phyloP scores from a whole-genome alignment of 1,284 basidiomycete species.

The Leccinum griseonigrum region DNA sequence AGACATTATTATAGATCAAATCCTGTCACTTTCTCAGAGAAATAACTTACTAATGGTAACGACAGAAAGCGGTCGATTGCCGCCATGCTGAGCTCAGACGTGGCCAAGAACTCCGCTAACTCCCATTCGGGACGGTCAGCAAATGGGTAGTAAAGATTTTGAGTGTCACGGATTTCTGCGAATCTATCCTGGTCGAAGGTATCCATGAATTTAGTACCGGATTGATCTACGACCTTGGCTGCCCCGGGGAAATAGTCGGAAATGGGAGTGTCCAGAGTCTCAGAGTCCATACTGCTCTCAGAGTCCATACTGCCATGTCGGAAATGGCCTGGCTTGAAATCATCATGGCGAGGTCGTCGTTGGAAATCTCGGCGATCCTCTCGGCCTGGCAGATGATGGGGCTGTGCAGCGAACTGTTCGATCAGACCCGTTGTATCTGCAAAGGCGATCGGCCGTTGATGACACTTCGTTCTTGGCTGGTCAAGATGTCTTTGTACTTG shows the following conservation, averaged over 20 bases:
- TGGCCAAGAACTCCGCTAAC: not conserved
- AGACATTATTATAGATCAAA: not conserved
- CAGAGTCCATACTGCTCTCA: too few relatives aligned
- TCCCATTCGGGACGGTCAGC: not conserved
- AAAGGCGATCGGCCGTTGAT: not conserved
- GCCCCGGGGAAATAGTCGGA: not conserved
- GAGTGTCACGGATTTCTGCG: not conserved
- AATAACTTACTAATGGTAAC: not conserved
- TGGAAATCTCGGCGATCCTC: too few relatives aligned
- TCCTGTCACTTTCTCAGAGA: too few relatives aligned
- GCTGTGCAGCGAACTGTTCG: not conserved
- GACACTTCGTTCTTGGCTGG: not conserved
- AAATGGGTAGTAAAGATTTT: not conserved
- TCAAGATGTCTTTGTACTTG: not conserved
- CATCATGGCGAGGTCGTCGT: too few relatives aligned
- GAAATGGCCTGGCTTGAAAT: too few relatives aligned
- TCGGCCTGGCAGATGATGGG: too few relatives aligned
- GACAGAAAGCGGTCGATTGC: not conserved
- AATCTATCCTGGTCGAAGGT: not conserved
- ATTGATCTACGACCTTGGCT: not conserved
- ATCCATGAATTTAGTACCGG: not conserved
- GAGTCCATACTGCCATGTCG: too few relatives aligned
- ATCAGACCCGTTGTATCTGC: not conserved
- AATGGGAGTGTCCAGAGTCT: too few relatives aligned
- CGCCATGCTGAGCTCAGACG: not conserved